Base-by-base conservation (phyloP, 192 early-diverging fungal genomes). In the Thamnidium elegans region DNA sequence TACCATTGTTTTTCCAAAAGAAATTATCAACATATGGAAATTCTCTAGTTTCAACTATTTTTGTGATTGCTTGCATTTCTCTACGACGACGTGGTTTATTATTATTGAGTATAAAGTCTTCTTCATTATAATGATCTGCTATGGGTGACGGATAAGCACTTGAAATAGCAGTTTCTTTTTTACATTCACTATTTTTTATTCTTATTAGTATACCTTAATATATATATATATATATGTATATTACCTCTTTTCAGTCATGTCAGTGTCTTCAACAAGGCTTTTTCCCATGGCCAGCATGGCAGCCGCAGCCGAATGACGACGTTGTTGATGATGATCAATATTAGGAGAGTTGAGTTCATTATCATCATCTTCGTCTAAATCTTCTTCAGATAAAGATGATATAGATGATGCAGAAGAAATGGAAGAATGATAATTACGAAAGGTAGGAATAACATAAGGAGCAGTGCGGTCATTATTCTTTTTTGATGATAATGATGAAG, bases 1-100 rank as follows among this genome's bases (percentile, higher is more conserved):
- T 84, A 21, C 83, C 83, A 61, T 85, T 85, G 60, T 85, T 85
- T 60, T 81, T 80, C 83, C 83, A 85, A 23, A 82, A 73, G 56
- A 74, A 82, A 19, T 66, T 74, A 50, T 85, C 83, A 11, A 66
- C n/a, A 21, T 78, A 76, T 13, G 83, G 80, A 51, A 50, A 61
- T 54, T 85, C 78, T 32, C 65, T 62, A 5, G 83, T 80, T 44
- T 85, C 83, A 14, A 85, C 74, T 58, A 85, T 82, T 71, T 80
- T 76, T 21, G 81, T 85, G 23, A 85, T 78, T 15, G 83, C 74
- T 30, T 82, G 80, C 83, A 85, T 85, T 65, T 85, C 83, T 10
- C 83, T 76, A 34, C 83, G 74, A 55, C 82, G 78, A 15, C 83
- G 78, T 44, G 80, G 80, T 31, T 72, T 46, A 23, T 55, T 36